Conservation (phyloP, 306 rosid species). For the Pterocarpus santalinus region DNA sequence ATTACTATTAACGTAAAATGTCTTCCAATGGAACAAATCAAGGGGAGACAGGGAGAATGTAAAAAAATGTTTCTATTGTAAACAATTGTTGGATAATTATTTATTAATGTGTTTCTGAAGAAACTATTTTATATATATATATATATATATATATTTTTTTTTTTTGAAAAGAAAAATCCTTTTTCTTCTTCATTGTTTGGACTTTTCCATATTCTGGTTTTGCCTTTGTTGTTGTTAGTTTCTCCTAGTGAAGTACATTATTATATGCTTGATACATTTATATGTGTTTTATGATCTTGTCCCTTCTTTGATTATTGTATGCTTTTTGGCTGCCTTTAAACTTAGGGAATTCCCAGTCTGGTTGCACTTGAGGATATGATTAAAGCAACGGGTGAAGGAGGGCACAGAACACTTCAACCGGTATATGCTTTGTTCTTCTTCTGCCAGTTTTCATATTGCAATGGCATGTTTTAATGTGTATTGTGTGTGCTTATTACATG, state of each 20-base stretch:
- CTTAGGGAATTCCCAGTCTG: constrained; percentile 46
- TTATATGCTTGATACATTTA: background rate
- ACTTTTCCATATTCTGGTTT: background rate
- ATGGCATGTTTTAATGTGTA: background rate
- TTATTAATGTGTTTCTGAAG: background rate
- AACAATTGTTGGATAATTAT: constrained; percentile 6
- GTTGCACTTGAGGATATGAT: constrained; percentile 46
- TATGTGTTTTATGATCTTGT: constrained; percentile 1
- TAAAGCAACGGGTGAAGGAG: constrained; percentile 40
- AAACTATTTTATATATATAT: background rate
- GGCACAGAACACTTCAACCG: constrained; percentile 50
- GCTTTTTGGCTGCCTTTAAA: constrained; percentile 15
- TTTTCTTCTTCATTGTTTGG: background rate
- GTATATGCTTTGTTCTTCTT: constrained; percentile 48
- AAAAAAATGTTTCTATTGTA: background rate
- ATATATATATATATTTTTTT: background rate
- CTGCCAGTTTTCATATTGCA: constrained; percentile 33
- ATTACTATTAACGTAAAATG: background rate
- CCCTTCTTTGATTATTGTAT: constrained; percentile 15
- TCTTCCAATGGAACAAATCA: constrained; percentile 2
- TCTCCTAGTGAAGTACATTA: background rate
- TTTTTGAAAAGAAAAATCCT: background rate
- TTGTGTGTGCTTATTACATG: constrained; percentile 4
- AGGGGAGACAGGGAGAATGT: background rate
- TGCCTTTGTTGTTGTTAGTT: constrained; percentile 11